Evolutionary conservation across 2,329 filamentous ascomycete genomes (phyloP).

Genomic region (Botrytis deweyae): DNA sequence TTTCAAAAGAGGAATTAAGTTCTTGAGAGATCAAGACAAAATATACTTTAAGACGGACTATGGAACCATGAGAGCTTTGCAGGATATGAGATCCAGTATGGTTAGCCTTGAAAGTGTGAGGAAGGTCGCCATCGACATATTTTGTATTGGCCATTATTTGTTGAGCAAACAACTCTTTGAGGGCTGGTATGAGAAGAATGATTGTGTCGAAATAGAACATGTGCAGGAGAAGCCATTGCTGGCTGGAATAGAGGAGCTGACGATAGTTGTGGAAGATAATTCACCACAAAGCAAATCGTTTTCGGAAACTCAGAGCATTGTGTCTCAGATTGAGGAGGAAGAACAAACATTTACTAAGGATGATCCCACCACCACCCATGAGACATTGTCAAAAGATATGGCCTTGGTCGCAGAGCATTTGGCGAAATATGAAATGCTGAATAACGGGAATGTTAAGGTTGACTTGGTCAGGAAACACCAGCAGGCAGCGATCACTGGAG

Average conservation of each 20-base stretch:
- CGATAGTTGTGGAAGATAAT: neutral
- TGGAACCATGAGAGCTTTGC: neutral
- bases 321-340: neutral
- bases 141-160: slow-evolving; percentile 1
- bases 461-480: neutral
- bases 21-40: slow-evolving; percentile 6
- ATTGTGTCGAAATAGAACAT: neutral
- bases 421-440: neutral
- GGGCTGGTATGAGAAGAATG: neutral
- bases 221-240: slow-evolving; percentile 9
- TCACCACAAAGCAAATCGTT: no score
- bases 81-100: slow-evolving; percentile 4
- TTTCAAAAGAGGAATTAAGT: slow-evolving; percentile 9
- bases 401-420: neutral
- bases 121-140: neutral
- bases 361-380: neutral
- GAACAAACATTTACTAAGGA: neutral
- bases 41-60: slow-evolving; percentile 3
- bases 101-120: neutral
- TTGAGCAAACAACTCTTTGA: slow-evolving; percentile 13
- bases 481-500: neutral
- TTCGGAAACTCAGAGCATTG: neutral
- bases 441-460: neutral
- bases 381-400: neutral
- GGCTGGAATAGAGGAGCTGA: slow-evolving; percentile 7